These are phyloP conservation scores for Plasmodium fragile DNA, from an alignment of 169 alveolate species.

Conservation along the genomic window DNA sequence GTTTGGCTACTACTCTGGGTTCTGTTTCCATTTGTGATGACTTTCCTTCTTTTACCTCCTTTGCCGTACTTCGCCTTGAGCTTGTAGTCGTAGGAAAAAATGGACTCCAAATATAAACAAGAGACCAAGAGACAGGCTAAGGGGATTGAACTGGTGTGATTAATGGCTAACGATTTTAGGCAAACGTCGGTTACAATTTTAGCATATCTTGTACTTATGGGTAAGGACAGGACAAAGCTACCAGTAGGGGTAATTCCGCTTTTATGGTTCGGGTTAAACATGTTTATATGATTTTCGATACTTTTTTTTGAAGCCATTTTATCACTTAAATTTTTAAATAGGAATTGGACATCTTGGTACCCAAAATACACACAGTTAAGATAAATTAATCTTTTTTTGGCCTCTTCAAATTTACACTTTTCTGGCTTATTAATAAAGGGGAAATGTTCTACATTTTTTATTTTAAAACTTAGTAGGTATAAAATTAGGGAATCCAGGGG, in stretches of 20 bases:
- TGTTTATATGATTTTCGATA: conserved; percentile 56
- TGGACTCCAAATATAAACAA: conserved; percentile 66
- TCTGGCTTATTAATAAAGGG: conserved; percentile 78
- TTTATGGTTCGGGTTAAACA: conserved; percentile 52
- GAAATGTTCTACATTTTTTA: conserved; percentile 64
- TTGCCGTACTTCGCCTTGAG: conserved; percentile 29
- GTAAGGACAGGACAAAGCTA: conserved; percentile 36
- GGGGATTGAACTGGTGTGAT: conserved; percentile 39
- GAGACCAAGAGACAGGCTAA: conserved; percentile 70
- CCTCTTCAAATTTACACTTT: conserved; percentile 61
- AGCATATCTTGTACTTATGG: conserved; percentile 75
- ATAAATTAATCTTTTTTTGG: conserved; percentile 74
- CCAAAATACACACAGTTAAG: conserved; percentile 59
- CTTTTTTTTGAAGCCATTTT: conserved; percentile 54
- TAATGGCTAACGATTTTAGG: conserved; percentile 62
- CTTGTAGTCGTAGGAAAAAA: conserved; percentile 73
- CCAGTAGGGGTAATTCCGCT: conserved; percentile 68
- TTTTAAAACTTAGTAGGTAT: conserved; percentile 70
- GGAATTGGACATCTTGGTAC: conserved; percentile 50
- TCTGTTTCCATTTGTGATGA: neutral
- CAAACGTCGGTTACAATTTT: conserved; percentile 74
- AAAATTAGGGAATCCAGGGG: conserved; percentile 72
- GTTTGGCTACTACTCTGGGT: neutral
- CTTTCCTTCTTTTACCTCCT: conserved; percentile 9
- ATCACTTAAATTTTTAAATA: conserved; percentile 44